Conservation (phyloP, 78 protist species). For the Dictyostelium capitatum region DNA sequence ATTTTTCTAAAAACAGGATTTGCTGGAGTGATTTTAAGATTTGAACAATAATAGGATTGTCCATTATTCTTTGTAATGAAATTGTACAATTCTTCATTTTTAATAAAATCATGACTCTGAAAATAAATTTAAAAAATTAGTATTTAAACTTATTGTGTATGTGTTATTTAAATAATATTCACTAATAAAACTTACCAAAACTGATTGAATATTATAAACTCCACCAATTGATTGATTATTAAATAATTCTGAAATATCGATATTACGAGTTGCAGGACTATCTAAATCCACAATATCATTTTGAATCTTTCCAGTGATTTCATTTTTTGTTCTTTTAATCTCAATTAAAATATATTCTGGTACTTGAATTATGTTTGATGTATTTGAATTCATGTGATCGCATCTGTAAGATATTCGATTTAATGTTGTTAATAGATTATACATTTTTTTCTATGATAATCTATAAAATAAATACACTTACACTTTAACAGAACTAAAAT, state of each 20-base stretch:
- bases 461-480: background rate
- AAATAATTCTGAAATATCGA: background rate
- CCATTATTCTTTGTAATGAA: background rate
- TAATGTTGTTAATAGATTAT: background rate
- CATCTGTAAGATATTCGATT: background rate
- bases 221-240: background rate
- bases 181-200: slow-evolving; percentile 4
- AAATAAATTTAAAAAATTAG: background rate
- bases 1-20: background rate
- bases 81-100: background rate
- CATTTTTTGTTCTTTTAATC: background rate
- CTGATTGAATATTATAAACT: slow-evolving; percentile 4
- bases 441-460: background rate
- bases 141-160: too few species aligned
- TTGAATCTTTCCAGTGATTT: too few species aligned
- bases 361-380: background rate
- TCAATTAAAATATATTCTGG: slow-evolving; percentile 19
- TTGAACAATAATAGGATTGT: background rate
- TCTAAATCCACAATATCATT: too few species aligned
- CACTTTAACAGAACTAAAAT: background rate
- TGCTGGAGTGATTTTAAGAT: background rate
- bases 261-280: background rate
- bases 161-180: too few species aligned
- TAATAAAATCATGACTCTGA: background rate
- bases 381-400: background rate